Base-by-base conservation (phyloP, 2,329 filamentous ascomycete genomes). In the Penicillium sp. region DNA sequence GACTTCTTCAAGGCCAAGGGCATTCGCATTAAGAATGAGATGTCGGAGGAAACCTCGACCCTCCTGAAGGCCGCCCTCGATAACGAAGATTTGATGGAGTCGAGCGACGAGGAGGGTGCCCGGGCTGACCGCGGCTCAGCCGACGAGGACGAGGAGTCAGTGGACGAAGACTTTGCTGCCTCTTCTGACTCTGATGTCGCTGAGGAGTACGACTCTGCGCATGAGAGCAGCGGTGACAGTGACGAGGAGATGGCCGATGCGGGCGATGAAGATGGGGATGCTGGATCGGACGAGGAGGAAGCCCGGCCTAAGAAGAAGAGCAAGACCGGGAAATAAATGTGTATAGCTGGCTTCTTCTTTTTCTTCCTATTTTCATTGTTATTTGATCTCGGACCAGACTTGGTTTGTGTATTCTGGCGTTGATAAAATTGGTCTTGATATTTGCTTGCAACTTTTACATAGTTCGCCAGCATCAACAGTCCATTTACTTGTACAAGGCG, bases 21-120 rank as follows among this genome's bases (percentile, higher is more conserved):
- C 61, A 85, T 99, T 71, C 91, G 94, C 55, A 93, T 96, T 58
- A 98, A 97, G 87, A 99, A 99, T 76, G 95, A 99, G 79, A 97
- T 99, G 81, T 89, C 96, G 62, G 95, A 97, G 74, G 95, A 99
- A 68, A 81, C 83, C 35, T 81, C 82, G 46, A 80, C 82, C 1
- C 79, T 88, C 59, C 85, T 97, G 60, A 90, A 91, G 35, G 90
- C 91, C 11, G 92, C 92, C 22, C 85, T 97, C 61, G 86, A 92
- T 60, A 89, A 96, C 67, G 89, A 95, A 64, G 91, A 87, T 71
- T 88, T 87, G 68, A 89, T 87, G 68, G 89, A 87, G 63, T 94
- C 90, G 27, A 93, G 96, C 66, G 92, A 96, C 60, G 90, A 92
- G 63, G 89, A 90, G 43, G 89, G 88, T 31, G 85, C 77, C 60